phyloP scores from a whole-genome alignment of 305 asterid genomes.

The Solanum hybrid region DNA sequence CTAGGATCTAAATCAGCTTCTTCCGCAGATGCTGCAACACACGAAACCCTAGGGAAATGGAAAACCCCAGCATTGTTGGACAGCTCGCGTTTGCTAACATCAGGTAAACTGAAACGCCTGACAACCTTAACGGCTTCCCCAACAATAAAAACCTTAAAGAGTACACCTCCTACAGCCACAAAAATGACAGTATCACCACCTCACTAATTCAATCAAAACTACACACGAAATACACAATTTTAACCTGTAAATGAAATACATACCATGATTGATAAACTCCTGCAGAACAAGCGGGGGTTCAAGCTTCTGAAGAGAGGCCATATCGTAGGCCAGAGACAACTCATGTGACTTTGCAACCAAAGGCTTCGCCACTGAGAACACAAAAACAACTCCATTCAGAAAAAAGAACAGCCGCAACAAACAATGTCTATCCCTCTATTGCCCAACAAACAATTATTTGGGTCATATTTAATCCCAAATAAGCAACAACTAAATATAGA shows the following conservation, averaged over 20 bases:
- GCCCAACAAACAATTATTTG: not conserved
- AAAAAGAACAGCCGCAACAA: not conserved
- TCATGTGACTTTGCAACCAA: slow-evolving; percentile 94
- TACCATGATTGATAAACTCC: slow-evolving; percentile 95
- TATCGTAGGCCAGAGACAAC: slow-evolving; percentile 81
- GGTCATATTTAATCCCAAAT: not conserved
- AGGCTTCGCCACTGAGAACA: slow-evolving; percentile 78
- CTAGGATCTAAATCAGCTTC: slow-evolving; percentile 87
- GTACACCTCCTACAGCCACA: slow-evolving; percentile 68
- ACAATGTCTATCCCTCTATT: not conserved
- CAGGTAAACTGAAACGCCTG: slow-evolving; percentile 86
- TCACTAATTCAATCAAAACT: not conserved
- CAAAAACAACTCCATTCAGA: not conserved
- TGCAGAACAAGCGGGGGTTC: slow-evolving; percentile 90
- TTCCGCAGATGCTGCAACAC: slow-evolving; percentile 92
- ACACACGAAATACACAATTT: not conserved
- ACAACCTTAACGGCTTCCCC: slow-evolving; percentile 93
- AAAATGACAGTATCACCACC: not conserved
- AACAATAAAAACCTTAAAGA: slow-evolving; percentile 84
- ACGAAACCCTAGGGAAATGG: slow-evolving; percentile 90
- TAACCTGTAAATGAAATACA: not conserved
- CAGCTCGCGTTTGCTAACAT: slow-evolving; percentile 58
- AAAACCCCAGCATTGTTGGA: slow-evolving; percentile 59
- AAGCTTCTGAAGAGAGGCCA: slow-evolving; percentile 64
- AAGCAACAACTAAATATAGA: not conserved